Evolutionary conservation across 192 early-diverging fungal species (phyloP), one percentile per base, ranked within the genome.

Genomic region (Cetraspora pellucida): DNA sequence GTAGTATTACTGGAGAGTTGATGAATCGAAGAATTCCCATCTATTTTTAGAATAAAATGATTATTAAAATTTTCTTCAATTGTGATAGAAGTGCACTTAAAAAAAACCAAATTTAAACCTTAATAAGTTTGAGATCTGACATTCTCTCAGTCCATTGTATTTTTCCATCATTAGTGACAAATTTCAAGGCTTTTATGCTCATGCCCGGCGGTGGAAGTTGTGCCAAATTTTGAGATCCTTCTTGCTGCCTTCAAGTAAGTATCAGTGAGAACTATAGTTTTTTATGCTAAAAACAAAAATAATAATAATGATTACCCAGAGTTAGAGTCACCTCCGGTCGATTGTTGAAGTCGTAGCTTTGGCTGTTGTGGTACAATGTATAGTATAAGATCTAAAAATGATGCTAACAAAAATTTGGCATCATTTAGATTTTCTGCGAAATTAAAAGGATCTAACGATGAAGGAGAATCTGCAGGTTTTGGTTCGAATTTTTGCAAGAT

Each of bases 131-230:
- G 49, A 85, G 77, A 17, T 70, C 77, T 6, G 68, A 47, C 31
- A 55, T 76, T 3, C 72, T 57, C 3, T 31, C 65, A n/a, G 77
- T 71, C 95, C 94, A 98, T 14, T 78, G 14, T 17, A 90, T 91
- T 72, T 95, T 96, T 21, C 88, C 87, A 28, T 87, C 84, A 78
- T 95, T 92, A 0, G 94, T 93, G 10, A 94, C 77, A 55, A 87
- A 85, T 4, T 82, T 78, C 9, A 92, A 77, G 1, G 87, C 86
- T 13, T 77, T 67, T 49, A 74, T 83, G 65, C 85, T 87, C 28
- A 95, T 72, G 5, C 92, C 92, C 27, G 57, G 31, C 55, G 79
- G 60, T 68, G 59, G 10, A 49, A 21, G 23, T 67, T 31, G 72
- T 44, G n/a, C 75, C n/a, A 72, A 66, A 47, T 28, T 69, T 46